phyloP scores from a whole-genome alignment of 1,284 basidiomycete species.

The Anthracocystis panici-leucophaei region DNA sequence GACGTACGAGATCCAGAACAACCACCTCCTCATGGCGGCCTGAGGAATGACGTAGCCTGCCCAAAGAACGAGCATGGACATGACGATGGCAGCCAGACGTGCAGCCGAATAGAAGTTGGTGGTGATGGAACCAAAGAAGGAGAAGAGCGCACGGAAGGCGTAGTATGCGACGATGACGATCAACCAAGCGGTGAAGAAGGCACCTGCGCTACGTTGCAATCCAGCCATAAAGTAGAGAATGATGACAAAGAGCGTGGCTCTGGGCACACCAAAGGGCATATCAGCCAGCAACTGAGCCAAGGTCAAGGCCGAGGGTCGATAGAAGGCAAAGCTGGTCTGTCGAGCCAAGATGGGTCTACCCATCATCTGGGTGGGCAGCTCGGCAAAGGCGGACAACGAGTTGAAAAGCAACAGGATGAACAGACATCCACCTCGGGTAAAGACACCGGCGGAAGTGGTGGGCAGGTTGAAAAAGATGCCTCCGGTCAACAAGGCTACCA shows the following conservation, averaged over 20 bases:
- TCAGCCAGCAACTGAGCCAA: slow-evolving; percentile 67
- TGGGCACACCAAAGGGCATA: slow-evolving; percentile 70
- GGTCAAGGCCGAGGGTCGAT: slow-evolving; percentile 61
- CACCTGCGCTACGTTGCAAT: slow-evolving; percentile 34
- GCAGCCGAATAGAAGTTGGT: slow-evolving; percentile 58
- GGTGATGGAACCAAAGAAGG: slow-evolving; percentile 55
- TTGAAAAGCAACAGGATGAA: slow-evolving; percentile 74
- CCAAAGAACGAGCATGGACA: slow-evolving; percentile 55
- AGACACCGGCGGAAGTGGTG: slow-evolving; percentile 73
- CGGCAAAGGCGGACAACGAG: slow-evolving; percentile 70
- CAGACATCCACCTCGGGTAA: slow-evolving; percentile 85
- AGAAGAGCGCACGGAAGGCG: slow-evolving; percentile 57
- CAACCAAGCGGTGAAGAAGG: slow-evolving; percentile 75
- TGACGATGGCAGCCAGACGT: slow-evolving; percentile 59
- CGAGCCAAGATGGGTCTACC: slow-evolving; percentile 56
- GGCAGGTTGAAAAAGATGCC: slow-evolving; percentile 79
- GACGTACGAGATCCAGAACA: slow-evolving; percentile 77
- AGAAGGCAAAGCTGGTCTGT: slow-evolving; percentile 64
- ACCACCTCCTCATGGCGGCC: slow-evolving; percentile 82
- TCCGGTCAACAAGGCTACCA: slow-evolving; percentile 82
- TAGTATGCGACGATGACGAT: slow-evolving; percentile 57
- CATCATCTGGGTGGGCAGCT: slow-evolving; percentile 58
- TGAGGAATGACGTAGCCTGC: slow-evolving; percentile 62
- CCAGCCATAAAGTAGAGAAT: slow-evolving; percentile 69
- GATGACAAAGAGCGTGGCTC: slow-evolving; percentile 70